Evolutionary conservation across 129 eudicot genomes (phyloP).

Genomic region (Flaveria robusta): DNA sequence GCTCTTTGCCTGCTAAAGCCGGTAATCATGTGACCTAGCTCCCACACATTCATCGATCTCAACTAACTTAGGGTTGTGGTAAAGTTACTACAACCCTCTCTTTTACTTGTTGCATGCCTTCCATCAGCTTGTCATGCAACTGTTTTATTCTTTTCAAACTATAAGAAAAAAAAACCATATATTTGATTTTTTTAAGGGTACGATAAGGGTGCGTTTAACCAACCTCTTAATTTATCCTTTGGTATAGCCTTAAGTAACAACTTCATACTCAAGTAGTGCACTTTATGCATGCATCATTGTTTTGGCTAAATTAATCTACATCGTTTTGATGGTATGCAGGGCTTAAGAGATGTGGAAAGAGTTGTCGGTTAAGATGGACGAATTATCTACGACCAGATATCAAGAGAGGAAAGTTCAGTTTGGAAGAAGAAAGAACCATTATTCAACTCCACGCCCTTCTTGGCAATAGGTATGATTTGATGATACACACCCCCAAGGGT

Average conservation of each 20-base stretch:
- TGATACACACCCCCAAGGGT: not conserved
- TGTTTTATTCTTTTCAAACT: too few species aligned
- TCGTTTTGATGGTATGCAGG: constrained; percentile 37
- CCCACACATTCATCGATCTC: not conserved
- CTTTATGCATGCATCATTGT: not conserved
- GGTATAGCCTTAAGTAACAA: not conserved
- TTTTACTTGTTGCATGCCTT: too few species aligned
- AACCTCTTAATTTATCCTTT: too few species aligned
- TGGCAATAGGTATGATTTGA: constrained; percentile 58
- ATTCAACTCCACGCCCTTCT: constrained; percentile 83
- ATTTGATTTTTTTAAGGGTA: too few species aligned
- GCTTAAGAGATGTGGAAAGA: constrained; percentile 70
- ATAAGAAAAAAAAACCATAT: too few species aligned
- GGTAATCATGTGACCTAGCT: constrained; percentile 38
- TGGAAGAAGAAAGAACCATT: constrained; percentile 74
- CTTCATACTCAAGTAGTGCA: too few species aligned
- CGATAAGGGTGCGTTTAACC: too few species aligned
- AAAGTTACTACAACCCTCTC: too few species aligned
- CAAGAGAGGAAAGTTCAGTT: constrained; percentile 77
- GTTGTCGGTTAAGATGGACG: constrained; percentile 75
- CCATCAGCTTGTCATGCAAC: too few species aligned
- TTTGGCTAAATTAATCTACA: not conserved
- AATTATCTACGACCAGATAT: constrained; percentile 71
- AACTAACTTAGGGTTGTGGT: not conserved
- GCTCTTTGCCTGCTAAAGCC: constrained; percentile 72